phyloP scores from a whole-genome alignment of 371 early-diverging fungal species.

The Rhizomucor pusillus region DNA sequence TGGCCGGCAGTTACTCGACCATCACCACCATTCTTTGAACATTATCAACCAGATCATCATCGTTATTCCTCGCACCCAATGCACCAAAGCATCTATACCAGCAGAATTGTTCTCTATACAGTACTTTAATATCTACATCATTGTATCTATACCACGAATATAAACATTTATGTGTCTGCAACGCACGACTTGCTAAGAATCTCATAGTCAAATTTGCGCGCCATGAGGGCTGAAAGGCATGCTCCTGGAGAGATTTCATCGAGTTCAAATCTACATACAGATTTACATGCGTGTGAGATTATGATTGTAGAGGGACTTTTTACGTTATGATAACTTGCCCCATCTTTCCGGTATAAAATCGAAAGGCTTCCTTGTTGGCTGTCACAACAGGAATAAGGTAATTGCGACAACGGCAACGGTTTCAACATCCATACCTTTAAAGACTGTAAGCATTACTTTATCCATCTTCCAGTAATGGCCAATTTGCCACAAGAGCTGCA shows the following conservation, averaged over 20 bases:
- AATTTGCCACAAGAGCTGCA: slow-evolving; percentile 44
- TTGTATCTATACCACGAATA: no score
- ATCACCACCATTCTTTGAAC: slow-evolving; percentile 59
- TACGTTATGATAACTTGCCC: slow-evolving; percentile 31
- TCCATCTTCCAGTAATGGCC: slow-evolving; percentile 54
- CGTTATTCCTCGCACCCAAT: slow-evolving; percentile 2
- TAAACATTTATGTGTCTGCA: no score
- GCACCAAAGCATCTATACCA: background rate
- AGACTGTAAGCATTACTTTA: slow-evolving; percentile 66
- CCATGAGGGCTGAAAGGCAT: slow-evolving; percentile 44
- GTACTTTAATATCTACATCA: background rate
- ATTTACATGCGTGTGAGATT: background rate
- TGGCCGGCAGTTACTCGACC: slow-evolving; percentile 63
- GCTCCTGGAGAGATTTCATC: slow-evolving; percentile 63
- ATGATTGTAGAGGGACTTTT: background rate
- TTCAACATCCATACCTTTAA: slow-evolving; percentile 46
- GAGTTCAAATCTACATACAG: slow-evolving; percentile 41
- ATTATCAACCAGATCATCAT: background rate
- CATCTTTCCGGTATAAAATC: slow-evolving; percentile 52
- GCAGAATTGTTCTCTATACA: slow-evolving; percentile 2
- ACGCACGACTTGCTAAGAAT: slow-evolving; percentile 48
- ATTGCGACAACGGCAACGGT: no score
- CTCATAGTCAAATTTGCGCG: slow-evolving; percentile 59
- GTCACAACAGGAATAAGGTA: no score
- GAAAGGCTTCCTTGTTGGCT: slow-evolving; percentile 55